Base-by-base conservation (phyloP, 352 stramenopile genomes). In the Phytophthora tubulina region DNA sequence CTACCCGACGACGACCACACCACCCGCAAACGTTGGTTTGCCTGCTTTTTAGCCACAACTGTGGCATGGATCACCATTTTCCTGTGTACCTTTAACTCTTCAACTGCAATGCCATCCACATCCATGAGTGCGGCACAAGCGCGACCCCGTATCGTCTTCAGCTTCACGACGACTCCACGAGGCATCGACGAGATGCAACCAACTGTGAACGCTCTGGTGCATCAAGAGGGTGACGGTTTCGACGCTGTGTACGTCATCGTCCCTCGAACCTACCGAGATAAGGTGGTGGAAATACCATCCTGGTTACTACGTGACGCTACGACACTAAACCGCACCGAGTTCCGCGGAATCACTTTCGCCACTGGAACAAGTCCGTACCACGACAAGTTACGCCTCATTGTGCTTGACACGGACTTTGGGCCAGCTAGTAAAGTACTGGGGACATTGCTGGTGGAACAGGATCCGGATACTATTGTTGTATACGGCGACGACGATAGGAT, bases 381-480 rank as follows among this genome's bases (percentile, higher is more conserved):
- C 39, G 33, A 64, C 0, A 78, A 78, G 14, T 49, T 86, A 15
- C 54, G 33, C 4, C 17, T 90, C 6, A 59, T 90, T 17, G 54
- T 85, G 13, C 14, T 90, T 13, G 82, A 90, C 50, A 82, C 65
- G 42, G 82, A 88, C 68, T 85, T 86, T 71, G 82, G 82, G 4
- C 82, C 82, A 0, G 78, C 78, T 2, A 88, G 78, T 36, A 90
- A 89, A 70, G 71, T 88, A 32, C 73, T 87, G 13, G 81, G 81
- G 9, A 78, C 76, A 11, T 39, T 89, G 32, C 63, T 89, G 42
- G 75, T 86, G 9, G 81, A 89, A 55, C 76, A 84, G 30, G 81
- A 89, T 21, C 72, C 79, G 2, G 76, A 89, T n/a, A 87, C 81
- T 1, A 74, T 89, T n/a, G 85, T 89, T 59, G 79, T 89, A 2